Percentiles rank a stretch among this genome's conserved stretches.
phyloP scores from a whole-genome alignment of 2,329 filamentous ascomycete species.

The Ophiostoma himal-ulmi region DNA sequence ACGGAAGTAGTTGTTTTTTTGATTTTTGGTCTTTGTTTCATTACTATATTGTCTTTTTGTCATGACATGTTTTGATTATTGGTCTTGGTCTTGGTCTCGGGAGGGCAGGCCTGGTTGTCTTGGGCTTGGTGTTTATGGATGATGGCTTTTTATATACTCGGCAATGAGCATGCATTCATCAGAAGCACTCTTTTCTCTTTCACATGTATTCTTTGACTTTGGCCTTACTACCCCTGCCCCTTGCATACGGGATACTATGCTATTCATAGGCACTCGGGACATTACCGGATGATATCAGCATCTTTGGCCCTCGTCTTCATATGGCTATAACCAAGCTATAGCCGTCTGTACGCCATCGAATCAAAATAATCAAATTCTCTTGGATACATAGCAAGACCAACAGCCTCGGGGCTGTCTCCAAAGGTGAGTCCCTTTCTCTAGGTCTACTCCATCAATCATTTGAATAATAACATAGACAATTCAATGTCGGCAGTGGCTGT shows the following conservation, averaged over 20 bases:
- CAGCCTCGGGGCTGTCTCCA: not conserved
- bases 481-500: not conserved
- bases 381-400: not conserved
- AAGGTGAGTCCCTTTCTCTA: not conserved
- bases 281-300: not conserved
- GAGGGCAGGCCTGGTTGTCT: not conserved
- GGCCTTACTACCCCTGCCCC: no score
- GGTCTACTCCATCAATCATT: not conserved
- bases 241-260: no score
- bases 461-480: not conserved
- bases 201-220: no score
- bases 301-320: not conserved
- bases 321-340: not conserved
- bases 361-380: not conserved
- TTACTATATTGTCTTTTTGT: not conserved
- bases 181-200: no score
- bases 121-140: not conserved
- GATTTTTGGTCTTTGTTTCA: not conserved
- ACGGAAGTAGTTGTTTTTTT: constrained; percentile 33
- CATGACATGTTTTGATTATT: not conserved
- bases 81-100: not conserved
- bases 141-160: not conserved
- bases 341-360: not conserved
- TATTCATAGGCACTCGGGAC: not conserved
- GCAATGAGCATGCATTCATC: not conserved